Percentiles rank a stretch among this genome's conserved stretches.
Conservation (phyloP, 139 green algal species). For the Volvox africanus region DNA sequence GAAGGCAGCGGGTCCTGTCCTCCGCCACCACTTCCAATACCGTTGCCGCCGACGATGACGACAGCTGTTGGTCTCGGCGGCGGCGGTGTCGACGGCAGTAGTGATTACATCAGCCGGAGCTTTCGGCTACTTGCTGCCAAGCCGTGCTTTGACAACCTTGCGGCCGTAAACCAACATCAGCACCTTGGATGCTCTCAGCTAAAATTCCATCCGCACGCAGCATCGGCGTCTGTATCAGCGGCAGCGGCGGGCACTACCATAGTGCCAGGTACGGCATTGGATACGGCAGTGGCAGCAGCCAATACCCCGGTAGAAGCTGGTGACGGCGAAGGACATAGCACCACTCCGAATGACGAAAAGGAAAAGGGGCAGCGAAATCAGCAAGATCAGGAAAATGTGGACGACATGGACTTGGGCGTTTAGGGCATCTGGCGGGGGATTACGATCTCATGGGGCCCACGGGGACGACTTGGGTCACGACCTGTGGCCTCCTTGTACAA, state of each 20-base stretch:
- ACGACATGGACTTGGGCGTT: not conserved
- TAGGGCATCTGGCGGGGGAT: not conserved
- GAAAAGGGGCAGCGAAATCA: not conserved
- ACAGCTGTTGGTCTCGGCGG: not conserved
- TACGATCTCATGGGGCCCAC: too few relatives aligned
- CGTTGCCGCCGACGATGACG: not conserved
- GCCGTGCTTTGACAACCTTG: not conserved
- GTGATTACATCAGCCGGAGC: too few relatives aligned
- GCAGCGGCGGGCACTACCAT: too few relatives aligned
- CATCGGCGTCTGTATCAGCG: too few relatives aligned
- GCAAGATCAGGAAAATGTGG: not conserved
- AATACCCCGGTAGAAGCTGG: not conserved
- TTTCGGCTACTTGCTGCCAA: too few relatives aligned
- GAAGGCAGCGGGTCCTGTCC: slow-evolving; percentile 26
- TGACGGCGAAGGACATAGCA: not conserved
- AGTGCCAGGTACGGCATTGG: too few relatives aligned
- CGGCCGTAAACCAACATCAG: not conserved
- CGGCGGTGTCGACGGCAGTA: too few relatives aligned
- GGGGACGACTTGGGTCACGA: too few relatives aligned
- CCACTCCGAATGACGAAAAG: not conserved
- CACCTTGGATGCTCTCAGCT: not conserved
- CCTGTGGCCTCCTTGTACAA: too few relatives aligned
- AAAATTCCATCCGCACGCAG: not conserved
- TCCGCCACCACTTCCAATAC: not conserved
- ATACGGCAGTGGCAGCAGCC: too few relatives aligned